Base-by-base conservation (phyloP, 805 yeast species). In the Candida ficus region DNA sequence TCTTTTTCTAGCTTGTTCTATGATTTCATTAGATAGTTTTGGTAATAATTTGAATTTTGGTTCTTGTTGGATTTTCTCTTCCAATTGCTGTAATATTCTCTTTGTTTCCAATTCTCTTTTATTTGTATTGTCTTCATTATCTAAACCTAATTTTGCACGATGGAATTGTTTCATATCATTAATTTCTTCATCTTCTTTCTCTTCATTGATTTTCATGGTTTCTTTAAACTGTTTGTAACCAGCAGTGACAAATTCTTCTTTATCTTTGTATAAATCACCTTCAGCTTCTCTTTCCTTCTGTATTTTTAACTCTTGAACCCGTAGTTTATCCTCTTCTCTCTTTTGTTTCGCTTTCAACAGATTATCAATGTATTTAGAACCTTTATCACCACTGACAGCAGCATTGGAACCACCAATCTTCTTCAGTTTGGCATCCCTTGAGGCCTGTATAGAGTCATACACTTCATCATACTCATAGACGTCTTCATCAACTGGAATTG, bases 161-260 rank as follows among this genome's bases (percentile, higher is more conserved):
- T 23, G 11, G 11, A 23, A 23, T 8, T 23, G 26, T 9, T 23
- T 9, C 26, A 23, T 22, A 29, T n/a, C 41, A 23, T 29, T 26
- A 4, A 14, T 9, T 8, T 22, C 13, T 13, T 26, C 34, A 29
- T 32, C 41, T 1, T 31, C 43, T 9, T 29, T 33, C 5, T 29
- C 19, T 13, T 36, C 42, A 6, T 4, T 28, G 21, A 17, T 17
- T 7, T 36, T 40, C 22, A 44, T 38, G 12, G 42, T 41, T 35
- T 42, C 45, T 33, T 38, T 46, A 33, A 64, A 66, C 30, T 55
- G 55, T 48, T 66, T 64, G 50, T 77, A 79, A 0, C 71, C 69
- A 2, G 63, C 54, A 1, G 80, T 70, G 9, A 75, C 71, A 57
- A 76, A 78, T 20, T 57, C 66, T 35, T 71, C 73, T 35, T 63